Base-by-base conservation (phyloP, 2,329 filamentous ascomycete genomes). In the Fusarium verrucosum region DNA sequence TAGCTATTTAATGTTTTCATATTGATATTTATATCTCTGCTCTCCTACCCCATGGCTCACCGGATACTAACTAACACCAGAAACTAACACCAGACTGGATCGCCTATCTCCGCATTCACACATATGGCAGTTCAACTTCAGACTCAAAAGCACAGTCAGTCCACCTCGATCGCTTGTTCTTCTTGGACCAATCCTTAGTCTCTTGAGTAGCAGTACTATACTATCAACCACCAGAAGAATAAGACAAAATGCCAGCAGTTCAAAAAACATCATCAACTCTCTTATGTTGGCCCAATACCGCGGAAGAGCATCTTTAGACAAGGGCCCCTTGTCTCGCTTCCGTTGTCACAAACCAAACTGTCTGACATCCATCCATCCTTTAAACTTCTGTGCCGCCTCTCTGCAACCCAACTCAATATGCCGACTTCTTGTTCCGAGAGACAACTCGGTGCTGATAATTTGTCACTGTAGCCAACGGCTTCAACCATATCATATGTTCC, bases 71-170 rank as follows among this genome's bases (percentile, higher is more conserved):
- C n/a, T n/a, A n/a, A n/a, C n/a, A n/a, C n/a, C n/a, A n/a, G n/a
- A n/a, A n/a, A n/a, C n/a, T n/a, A 47, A 11, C 32, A 53, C 23
- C 23, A 23, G 8, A 23, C 23, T 23, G 23, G 23, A 23, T 50
- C 52, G 19, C 36, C 45, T 43, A 66, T 65, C 61, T 58, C 68
- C 62, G 54, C 47, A 32, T n/a, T n/a, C n/a, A n/a, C n/a, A n/a
- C 22, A 35, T 22, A 35, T 41, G 28, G n/a, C n/a, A n/a, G n/a
- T n/a, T 40, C 32, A 38, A 9, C 30, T 40, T 26, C n/a, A 26
- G 38, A 10, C 32, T 28, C 30, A 49, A 52, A n/a, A n/a, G n/a
- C n/a, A n/a, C n/a, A n/a, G 19, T 19, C 7, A 30, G 36, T 46
- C 22, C 23, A 23, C 23, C 25, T 37, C 7, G 7, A 16, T 46